Evolutionary conservation across 2,329 filamentous ascomycete genomes (phyloP).

Genomic region (Iodosphaeria phyllophila): DNA sequence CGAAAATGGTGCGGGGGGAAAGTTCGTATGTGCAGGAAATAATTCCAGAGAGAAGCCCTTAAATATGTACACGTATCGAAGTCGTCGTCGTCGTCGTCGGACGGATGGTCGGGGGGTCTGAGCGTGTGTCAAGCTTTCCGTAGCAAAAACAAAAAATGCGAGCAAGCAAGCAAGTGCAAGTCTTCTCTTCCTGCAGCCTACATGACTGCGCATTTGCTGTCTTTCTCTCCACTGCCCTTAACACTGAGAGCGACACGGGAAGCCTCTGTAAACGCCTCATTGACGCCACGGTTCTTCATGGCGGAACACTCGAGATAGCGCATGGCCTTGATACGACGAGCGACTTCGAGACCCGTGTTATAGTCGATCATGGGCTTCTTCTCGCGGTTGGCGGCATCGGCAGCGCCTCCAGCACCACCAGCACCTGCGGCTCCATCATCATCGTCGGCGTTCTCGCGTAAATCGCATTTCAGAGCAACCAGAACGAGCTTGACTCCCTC

Average conservation of each 20-base stretch:
- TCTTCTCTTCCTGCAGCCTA: too few species aligned
- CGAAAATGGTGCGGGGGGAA: too few species aligned
- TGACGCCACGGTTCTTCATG: slow-evolving; percentile 94
- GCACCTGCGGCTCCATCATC: slow-evolving; percentile 38
- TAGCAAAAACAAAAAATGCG: too few species aligned
- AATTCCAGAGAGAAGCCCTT: too few species aligned
- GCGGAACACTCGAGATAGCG: slow-evolving; percentile 97
- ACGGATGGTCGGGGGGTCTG: too few species aligned
- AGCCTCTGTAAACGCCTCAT: slow-evolving; percentile 96
- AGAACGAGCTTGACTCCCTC: slow-evolving; percentile 87
- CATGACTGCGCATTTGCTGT: slow-evolving; percentile 42
- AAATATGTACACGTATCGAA: too few species aligned
- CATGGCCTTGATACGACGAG: slow-evolving; percentile 76
- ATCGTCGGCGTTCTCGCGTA: slow-evolving; percentile 60
- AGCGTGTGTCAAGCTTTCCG: too few species aligned
- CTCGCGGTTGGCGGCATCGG: slow-evolving; percentile 24
- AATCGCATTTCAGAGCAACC: slow-evolving; percentile 89
- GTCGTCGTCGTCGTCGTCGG: too few species aligned
- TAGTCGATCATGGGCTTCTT: slow-evolving; percentile 70
- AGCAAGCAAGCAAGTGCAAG: too few species aligned
- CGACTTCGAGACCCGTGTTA: slow-evolving; percentile 78
- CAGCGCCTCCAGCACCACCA: slow-evolving; percentile 17
- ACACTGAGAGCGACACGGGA: slow-evolving; percentile 76
- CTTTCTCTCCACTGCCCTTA: slow-evolving; percentile 40
- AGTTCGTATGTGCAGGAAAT: too few species aligned